Evolutionary conservation across 2,329 filamentous ascomycete species (phyloP), one percentile per base, ranked within the genome.

Genomic region (Alternaria consortialis): DNA sequence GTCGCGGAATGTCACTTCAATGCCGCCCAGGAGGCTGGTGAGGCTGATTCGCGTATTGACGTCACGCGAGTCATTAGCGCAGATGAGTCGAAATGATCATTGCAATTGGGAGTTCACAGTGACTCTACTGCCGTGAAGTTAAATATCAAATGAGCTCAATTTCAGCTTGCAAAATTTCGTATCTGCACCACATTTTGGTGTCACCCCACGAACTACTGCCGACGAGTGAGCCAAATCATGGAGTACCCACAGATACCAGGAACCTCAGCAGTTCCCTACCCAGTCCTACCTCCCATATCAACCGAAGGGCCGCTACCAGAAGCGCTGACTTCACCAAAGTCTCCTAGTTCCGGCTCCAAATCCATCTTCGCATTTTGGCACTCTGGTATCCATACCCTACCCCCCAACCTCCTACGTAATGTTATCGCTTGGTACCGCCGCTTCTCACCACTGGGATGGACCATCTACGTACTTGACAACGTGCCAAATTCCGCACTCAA

Each of bases 291-390:
- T 2, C 20, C 31, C 9, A 36, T 36, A 12, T 27, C 46, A n/a
- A 37, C 46, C 5, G 31, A 27, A n/a, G 32, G 20, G 3, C 32
- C 46, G 7, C 51, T 69, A n/a, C 66, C 66, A 7, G 5, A 27
- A 15, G 39, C 46, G 2, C 63, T 71, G 6, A 62, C 55, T 1
- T 29, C 51, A 7, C 67, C 66, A 3, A 52, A 81, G 80, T 1
- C 66, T 64, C 77, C 81, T 20, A 71, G 83, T 29, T 69, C 75
- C 0, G 71, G 74, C 31, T 80, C 82, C 46, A 87, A 87, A 70
- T 86, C 86, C 48, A 76, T 87, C 27, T 88, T 85, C 81, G 85
- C 86, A 69, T 88, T 86, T 75, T 88, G 86, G 86, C 80, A 87
- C 69, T 75, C 74, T 4, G 85, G 85, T 29, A 84, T 81, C 66